Conservation (phyloP, 2,329 filamentous ascomycete genomes). For the Westerdykella aurantiaca region DNA sequence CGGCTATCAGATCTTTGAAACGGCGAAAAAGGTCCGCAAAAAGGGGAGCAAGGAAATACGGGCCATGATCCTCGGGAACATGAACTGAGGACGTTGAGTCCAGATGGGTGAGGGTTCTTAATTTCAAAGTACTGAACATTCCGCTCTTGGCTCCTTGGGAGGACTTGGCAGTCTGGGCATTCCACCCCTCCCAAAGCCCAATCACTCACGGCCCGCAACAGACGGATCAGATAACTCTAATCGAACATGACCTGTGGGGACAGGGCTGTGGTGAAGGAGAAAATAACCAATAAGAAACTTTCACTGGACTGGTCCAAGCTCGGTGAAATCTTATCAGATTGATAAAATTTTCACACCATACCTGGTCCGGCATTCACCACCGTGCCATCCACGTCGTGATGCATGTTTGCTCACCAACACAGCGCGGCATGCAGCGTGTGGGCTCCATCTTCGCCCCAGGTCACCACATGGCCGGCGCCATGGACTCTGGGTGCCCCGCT, state of each 20-base stretch:
- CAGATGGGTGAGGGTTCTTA: too few species aligned
- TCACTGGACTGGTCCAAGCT: neutral
- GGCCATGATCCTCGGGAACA: too few species aligned
- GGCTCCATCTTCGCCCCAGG: neutral
- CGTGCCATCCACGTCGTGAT: neutral
- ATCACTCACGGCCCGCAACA: neutral
- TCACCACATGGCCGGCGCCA: neutral
- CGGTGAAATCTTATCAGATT: slow-evolving; percentile 1
- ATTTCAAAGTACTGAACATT: too few species aligned
- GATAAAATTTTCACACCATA: neutral
- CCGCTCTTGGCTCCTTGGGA: too few species aligned
- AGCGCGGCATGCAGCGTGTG: neutral
- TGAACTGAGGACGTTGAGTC: too few species aligned
- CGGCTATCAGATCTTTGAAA: too few species aligned
- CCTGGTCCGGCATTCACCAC: neutral
- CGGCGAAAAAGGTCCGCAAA: too few species aligned
- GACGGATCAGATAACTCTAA: slow-evolving; percentile 1
- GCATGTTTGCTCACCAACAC: neutral
- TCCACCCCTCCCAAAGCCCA: too few species aligned
- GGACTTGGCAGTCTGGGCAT: too few species aligned
- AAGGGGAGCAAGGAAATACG: too few species aligned
- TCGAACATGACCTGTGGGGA: neutral
- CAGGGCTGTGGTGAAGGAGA: neutral
- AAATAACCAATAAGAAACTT: neutral
- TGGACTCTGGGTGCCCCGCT: neutral